Conservation (phyloP, 495 filamentous ascomycete species). For the Lasiosphaeria miniovina region DNA sequence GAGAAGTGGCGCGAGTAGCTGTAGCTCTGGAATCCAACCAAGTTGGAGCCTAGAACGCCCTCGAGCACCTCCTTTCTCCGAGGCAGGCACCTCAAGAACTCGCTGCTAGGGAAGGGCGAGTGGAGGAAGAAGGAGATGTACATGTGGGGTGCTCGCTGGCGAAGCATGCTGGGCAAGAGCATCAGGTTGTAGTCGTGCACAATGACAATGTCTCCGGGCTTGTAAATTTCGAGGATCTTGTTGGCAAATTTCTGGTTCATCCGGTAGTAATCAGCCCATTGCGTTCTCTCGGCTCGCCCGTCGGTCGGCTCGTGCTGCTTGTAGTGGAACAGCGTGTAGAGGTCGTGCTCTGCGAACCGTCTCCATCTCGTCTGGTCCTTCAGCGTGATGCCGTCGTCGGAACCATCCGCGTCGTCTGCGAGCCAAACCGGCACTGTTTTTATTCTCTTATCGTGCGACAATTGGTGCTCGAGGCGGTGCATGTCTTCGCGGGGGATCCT, state of each 20-base stretch:
- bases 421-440: conserved; percentile 84
- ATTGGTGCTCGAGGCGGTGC: conserved; percentile 61
- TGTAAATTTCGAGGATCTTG: conserved; percentile 78
- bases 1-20: conserved; percentile 90
- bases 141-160: conserved; percentile 76
- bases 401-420: conserved; percentile 62
- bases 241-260: conserved; percentile 88
- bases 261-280: conserved; percentile 85
- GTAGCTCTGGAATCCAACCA: conserved; percentile 90
- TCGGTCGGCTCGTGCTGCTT: conserved; percentile 86
- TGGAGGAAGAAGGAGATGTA: conserved; percentile 92
- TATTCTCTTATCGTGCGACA: conserved; percentile 60
- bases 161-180: conserved; percentile 77
- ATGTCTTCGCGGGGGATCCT: conserved; percentile 64
- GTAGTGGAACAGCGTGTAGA: conserved; percentile 91
- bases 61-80: conserved; percentile 83
- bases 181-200: conserved; percentile 92
- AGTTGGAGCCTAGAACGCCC: conserved; percentile 82
- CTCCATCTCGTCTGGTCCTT: conserved; percentile 81
- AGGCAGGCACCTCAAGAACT: conserved; percentile 83
- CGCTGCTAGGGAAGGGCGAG: conserved; percentile 89
- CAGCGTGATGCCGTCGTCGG: conserved; percentile 61
- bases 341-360: conserved; percentile 80
- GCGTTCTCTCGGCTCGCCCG: conserved; percentile 70
- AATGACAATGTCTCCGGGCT: conserved; percentile 84